A percentile compares a stretch with the other conserved stretches of the same genome.
These are phyloP conservation scores for Solanum chacoense DNA, from an alignment of 305 asterid genomes.

Conservation along the genomic window DNA sequence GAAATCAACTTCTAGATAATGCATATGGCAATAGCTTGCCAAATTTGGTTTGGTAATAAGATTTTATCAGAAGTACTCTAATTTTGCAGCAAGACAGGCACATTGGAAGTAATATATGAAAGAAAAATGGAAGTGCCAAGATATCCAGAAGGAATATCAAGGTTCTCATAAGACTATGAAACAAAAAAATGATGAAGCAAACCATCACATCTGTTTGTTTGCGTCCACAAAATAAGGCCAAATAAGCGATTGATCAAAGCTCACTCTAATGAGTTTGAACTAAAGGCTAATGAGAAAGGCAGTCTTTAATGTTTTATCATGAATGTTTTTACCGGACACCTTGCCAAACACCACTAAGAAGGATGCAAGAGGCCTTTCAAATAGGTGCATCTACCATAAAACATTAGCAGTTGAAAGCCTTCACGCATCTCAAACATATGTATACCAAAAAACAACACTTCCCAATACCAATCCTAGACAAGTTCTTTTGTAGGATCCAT, in stretches of 20 bases:
- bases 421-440: not conserved
- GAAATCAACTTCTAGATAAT: not conserved
- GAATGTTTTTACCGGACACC: not conserved
- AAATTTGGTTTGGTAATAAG: not conserved
- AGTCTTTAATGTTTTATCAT: not conserved
- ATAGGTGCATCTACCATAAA: not conserved
- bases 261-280: not conserved
- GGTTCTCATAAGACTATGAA: not conserved
- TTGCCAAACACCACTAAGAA: not conserved
- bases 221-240: not conserved
- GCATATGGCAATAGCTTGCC: not conserved
- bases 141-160: not conserved
- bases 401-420: not conserved
- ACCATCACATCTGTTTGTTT: not conserved
- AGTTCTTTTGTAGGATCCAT: not conserved
- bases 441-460: not conserved
- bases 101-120: not conserved
- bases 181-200: not conserved
- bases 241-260: not conserved
- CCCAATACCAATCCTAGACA: not conserved
- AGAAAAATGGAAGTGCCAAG: not conserved
- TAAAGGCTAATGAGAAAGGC: not conserved
- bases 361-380: not conserved
- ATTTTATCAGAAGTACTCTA: not conserved
- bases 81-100: not conserved